Percentiles rank a stretch among this genome's conserved stretches.
Conservation (phyloP, 441 rosid species). For the Jatropha podagrica region DNA sequence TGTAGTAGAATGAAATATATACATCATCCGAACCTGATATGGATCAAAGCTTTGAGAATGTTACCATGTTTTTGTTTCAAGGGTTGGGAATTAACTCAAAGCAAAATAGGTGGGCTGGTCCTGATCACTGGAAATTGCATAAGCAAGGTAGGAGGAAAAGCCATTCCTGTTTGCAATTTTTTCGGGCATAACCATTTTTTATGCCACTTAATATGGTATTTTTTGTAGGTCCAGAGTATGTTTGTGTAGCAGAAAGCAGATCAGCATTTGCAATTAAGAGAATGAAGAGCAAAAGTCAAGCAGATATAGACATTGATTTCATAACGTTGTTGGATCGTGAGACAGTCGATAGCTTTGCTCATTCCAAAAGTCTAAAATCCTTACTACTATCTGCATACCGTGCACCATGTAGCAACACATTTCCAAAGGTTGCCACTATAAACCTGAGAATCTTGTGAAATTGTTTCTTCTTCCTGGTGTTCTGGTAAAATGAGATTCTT, state of each 20-base stretch:
- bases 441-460: slow-evolving; percentile 77
- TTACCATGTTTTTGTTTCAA: slow-evolving; percentile 46
- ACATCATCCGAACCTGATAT: slow-evolving; percentile 33
- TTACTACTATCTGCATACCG: slow-evolving; percentile 55
- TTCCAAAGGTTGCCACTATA: slow-evolving; percentile 87
- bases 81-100: slow-evolving; percentile 55
- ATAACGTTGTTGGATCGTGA: slow-evolving; percentile 35
- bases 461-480: slow-evolving; percentile 66
- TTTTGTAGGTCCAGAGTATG: slow-evolving; percentile 8
- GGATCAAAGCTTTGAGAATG: slow-evolving; percentile 45
- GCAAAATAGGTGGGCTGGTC: slow-evolving; percentile 84
- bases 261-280: slow-evolving; percentile 19
- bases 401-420: slow-evolving; percentile 46
- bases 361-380: slow-evolving; percentile 59
- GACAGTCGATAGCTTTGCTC: slow-evolving; percentile 55
- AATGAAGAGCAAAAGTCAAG: slow-evolving; percentile 20
- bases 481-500: slow-evolving; percentile 38
- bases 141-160: slow-evolving; percentile 43
- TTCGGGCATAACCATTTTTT: neutral
- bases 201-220: neutral
- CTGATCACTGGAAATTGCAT: slow-evolving; percentile 77
- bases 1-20: slow-evolving; percentile 46
- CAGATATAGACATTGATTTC: slow-evolving; percentile 42
- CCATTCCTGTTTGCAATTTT: neutral
- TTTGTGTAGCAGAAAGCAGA: slow-evolving; percentile 27